Evolutionary conservation across 106 monocot genomes (phyloP).

Genomic region (Dioscorea alata): DNA sequence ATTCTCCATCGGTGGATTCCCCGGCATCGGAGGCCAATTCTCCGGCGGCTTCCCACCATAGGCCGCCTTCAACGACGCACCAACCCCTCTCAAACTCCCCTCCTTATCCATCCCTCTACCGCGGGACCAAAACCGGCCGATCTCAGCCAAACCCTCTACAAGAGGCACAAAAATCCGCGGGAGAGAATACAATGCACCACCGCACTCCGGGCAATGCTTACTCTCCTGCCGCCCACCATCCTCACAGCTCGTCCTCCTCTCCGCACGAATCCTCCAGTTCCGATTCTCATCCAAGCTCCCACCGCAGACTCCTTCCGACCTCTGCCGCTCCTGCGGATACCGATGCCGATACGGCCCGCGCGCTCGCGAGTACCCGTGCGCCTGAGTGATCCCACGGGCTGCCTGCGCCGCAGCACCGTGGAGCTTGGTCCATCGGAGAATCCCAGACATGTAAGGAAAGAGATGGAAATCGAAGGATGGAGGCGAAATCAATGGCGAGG

Average conservation of each 20-base stretch:
- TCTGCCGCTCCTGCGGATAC: constrained; percentile 42
- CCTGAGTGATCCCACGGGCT: neutral
- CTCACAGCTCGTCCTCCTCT: constrained; percentile 58
- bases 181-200: constrained; percentile 74
- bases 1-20: constrained; percentile 27
- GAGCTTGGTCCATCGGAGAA: constrained; percentile 39
- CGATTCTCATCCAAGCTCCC: constrained; percentile 45
- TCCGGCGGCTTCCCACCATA: constrained; percentile 59
- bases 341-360: constrained; percentile 6
- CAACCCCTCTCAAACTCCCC: neutral
- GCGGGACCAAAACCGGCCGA: constrained; percentile 49
- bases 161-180: constrained; percentile 70
- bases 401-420: constrained; percentile 8
- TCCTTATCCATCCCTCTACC: neutral
- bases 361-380: no score
- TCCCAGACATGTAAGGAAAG: constrained; percentile 27
- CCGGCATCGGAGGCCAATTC: constrained; percentile 59
- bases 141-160: constrained; percentile 85
- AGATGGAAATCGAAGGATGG: neutral
- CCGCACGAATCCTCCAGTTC: constrained; percentile 66
- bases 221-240: constrained; percentile 64
- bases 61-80: constrained; percentile 34
- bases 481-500: no score
- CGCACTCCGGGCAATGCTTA: constrained; percentile 77
- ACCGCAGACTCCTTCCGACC: constrained; percentile 19